A percentile compares a stretch with the other conserved stretches of the same genome.
Evolutionary conservation across 352 stramenopile species (phyloP).

Genomic region (Phytophthora ramorum): DNA sequence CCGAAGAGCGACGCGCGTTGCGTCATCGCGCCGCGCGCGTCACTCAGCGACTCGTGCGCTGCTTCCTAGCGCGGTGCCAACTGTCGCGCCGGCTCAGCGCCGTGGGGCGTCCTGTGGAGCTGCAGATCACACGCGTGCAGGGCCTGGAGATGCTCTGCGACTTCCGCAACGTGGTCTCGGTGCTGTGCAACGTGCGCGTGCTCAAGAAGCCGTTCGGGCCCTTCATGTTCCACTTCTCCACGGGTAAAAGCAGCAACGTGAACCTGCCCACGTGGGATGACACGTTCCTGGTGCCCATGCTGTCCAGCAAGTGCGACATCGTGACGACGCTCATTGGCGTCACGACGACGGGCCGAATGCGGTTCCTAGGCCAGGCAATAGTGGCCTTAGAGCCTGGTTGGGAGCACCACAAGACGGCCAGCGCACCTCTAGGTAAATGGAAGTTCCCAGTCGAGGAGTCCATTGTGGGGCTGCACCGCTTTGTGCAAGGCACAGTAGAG

Average conservation of each 20-base stretch:
- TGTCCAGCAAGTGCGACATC: constrained; percentile 85
- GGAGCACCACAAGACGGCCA: constrained; percentile 52
- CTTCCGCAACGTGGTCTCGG: constrained; percentile 66
- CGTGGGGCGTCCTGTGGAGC: constrained; percentile 66
- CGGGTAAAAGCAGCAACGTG: constrained; percentile 59
- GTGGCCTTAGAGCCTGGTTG: constrained; percentile 66
- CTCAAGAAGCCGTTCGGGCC: constrained; percentile 88
- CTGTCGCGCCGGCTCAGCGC: constrained; percentile 58
- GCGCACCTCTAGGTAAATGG: constrained; percentile 70
- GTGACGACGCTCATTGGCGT: constrained; percentile 81
- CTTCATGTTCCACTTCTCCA: constrained; percentile 90
- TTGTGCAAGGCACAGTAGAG: constrained; percentile 65
- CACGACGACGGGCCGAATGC: constrained; percentile 53
- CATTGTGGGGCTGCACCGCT: constrained; percentile 71
- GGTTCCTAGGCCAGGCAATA: constrained; percentile 77
- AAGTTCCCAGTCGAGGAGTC: constrained; percentile 81
- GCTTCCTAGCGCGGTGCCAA: constrained; percentile 44
- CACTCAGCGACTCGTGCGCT: constrained; percentile 44
- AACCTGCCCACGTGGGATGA: constrained; percentile 66
- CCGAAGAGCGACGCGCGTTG: constrained; percentile 25
- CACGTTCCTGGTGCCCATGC: constrained; percentile 79
- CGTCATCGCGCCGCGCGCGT: constrained; percentile 45
- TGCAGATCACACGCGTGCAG: constrained; percentile 51
- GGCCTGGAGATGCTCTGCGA: constrained; percentile 81
- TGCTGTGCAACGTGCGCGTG: constrained; percentile 83